These are phyloP conservation scores for Hypoxylon sp. DNA, from an alignment of 2,329 filamentous ascomycete species.

Conservation along the genomic window DNA sequence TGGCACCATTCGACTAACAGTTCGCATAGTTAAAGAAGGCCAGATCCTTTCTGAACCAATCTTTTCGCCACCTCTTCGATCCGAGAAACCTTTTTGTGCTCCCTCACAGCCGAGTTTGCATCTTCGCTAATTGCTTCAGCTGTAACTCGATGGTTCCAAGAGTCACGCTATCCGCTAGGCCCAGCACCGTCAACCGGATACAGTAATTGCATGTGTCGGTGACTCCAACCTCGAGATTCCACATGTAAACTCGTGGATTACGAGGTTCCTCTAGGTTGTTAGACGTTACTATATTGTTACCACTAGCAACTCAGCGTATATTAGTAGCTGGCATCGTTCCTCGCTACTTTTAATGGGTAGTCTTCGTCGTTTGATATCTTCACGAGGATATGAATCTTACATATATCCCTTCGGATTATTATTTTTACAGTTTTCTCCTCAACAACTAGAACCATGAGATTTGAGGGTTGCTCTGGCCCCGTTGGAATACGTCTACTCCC, in stretches of 20 bases:
- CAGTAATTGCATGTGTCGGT: neutral
- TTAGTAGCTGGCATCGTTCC: neutral
- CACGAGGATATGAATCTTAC: neutral
- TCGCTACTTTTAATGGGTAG: neutral
- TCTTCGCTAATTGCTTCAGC: neutral
- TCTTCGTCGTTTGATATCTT: neutral
- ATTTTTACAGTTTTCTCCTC: neutral
- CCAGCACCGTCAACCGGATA: neutral
- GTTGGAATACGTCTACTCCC: neutral
- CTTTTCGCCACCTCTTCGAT: neutral
- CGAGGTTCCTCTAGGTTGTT: neutral
- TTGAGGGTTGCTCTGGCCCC: neutral
- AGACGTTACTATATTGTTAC: neutral
- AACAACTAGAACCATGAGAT: neutral
- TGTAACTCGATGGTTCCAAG: neutral
- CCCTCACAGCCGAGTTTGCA: neutral
- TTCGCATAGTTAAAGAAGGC: slow-evolving; percentile 1
- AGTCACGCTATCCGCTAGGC: neutral
- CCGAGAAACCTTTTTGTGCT: neutral
- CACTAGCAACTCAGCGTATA: neutral
- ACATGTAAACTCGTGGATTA: neutral
- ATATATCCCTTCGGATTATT: neutral
- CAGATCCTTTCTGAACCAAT: neutral
- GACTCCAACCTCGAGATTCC: neutral
- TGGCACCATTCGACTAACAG: neutral